Evolutionary conservation across 352 stramenopile genomes (phyloP), one percentile per base, ranked within the genome.

Genomic region (Phytopythium litorale): DNA sequence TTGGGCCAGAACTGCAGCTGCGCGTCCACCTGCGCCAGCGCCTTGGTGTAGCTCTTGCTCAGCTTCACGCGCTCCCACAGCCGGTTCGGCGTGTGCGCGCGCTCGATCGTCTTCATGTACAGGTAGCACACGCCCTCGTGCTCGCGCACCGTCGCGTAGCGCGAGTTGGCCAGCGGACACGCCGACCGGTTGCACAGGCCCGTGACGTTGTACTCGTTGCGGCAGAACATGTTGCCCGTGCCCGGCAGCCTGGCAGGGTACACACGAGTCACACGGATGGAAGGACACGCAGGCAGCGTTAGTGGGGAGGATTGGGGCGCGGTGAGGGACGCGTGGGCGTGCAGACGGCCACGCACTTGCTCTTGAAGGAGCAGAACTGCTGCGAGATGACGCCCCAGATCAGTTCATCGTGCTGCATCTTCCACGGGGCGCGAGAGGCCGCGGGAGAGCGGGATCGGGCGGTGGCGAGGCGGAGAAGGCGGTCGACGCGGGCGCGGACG

Each of bases 361-460:
- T 96, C 89, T 99, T 99, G 84, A 98, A 99, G 46, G 96, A 99
- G 85, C 98, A 99, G 74, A 99, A 99, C 75, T 98, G 88, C 73
- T 99, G 91, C 67, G 98, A 98, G 73, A 99, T 98, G 57, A 99
- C 89, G 66, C 97, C 76, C 98, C 98, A 99, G 71, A 99, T 99
- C 51, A 99, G 89, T 84, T 99, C 97, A 77, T 99, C 98, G 72
- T 98, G 88, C 77, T 98, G 89, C 91, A 98, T 98, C 56, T 65
- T 81, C 60, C 46, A 42, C 40, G 16, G 11, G 23, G 7, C 21
- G 21, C 16, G 16, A 16, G 25, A 25, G 40, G 2, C 16, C 19
- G 28, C 23, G 21, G 42, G 23, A 6, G 40, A 2, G 7, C 6
- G 25, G 28, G 23, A 13, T 8, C 18, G 4, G 54, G 7, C 40